Conservation (phyloP, 768 basidiomycete genomes). For the Termitomyces sp. region DNA sequence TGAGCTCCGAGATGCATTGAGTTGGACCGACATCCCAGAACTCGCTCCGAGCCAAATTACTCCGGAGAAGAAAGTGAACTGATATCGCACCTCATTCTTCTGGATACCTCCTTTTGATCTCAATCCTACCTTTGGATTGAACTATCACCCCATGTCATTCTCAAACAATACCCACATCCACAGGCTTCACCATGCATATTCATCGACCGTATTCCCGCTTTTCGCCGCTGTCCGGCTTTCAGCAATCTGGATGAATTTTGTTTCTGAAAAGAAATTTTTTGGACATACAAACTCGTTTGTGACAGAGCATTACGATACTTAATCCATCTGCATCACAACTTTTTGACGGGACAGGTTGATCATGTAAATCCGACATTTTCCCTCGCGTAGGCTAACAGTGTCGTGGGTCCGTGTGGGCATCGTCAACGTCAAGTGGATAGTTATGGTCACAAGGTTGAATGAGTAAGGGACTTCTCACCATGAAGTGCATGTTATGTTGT, state of each 20-base stretch:
- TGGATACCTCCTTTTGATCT: background rate
- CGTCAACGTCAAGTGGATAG: background rate
- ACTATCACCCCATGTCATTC: background rate
- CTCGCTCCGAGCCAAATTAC: background rate
- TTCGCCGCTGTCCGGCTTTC: background rate
- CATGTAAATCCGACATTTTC: background rate
- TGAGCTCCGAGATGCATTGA: constrained; percentile 68
- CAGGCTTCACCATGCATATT: background rate
- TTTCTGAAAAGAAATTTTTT: background rate
- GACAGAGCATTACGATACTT: background rate
- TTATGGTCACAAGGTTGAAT: background rate
- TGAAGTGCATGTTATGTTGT: background rate
- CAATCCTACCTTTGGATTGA: background rate
- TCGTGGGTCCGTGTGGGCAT: constrained; percentile 4
- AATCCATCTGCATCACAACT: background rate
- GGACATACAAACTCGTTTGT: too few species aligned
- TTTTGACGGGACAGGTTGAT: background rate
- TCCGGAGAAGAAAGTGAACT: constrained; percentile 12
- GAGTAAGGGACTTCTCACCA: background rate
- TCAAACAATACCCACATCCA: background rate
- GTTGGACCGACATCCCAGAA: constrained; percentile 57
- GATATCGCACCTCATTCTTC: background rate
- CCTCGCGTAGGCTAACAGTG: background rate
- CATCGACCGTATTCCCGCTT: background rate
- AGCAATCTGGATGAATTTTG: background rate